Evolutionary conservation across 768 basidiomycete genomes (phyloP).

Genomic region (Panellus pusillus): DNA sequence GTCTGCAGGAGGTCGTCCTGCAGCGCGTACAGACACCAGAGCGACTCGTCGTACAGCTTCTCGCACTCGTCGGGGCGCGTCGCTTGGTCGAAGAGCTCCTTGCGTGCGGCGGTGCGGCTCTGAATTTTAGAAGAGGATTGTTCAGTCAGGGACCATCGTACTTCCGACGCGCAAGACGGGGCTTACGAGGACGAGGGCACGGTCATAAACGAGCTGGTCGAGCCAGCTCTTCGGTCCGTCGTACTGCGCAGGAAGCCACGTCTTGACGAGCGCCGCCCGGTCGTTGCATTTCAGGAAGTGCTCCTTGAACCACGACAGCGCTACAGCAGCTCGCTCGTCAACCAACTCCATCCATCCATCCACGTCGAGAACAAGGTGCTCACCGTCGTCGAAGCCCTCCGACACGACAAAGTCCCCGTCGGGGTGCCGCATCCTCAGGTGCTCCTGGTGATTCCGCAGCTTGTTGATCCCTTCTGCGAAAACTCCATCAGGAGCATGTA

Average conservation of each 20-base stretch:
- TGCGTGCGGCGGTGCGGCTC: slow-evolving; percentile 91
- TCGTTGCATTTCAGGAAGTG: slow-evolving; percentile 95
- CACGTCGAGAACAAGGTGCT: slow-evolving; percentile 4
- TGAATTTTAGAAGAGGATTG: slow-evolving; percentile 34
- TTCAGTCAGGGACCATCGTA: neutral
- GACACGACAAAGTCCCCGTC: slow-evolving; percentile 75
- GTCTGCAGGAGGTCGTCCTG: slow-evolving; percentile 85
- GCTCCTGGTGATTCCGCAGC: slow-evolving; percentile 75
- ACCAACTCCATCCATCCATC: too few species aligned
- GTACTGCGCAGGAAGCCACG: slow-evolving; percentile 82
- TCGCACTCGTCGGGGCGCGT: slow-evolving; percentile 81
- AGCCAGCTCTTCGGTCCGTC: slow-evolving; percentile 81
- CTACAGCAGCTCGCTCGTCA: slow-evolving; percentile 41
- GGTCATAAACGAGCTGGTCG: slow-evolving; percentile 91
- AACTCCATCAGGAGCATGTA: slow-evolving; percentile 93
- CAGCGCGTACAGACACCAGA: slow-evolving; percentile 92
- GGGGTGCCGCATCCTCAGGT: slow-evolving; percentile 77
- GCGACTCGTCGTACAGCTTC: slow-evolving; percentile 89
- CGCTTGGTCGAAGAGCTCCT: slow-evolving; percentile 83
- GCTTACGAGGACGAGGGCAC: slow-evolving; percentile 81
- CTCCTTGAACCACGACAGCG: slow-evolving; percentile 86
- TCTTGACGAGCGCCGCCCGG: slow-evolving; percentile 84
- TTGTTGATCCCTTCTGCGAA: slow-evolving; percentile 87
- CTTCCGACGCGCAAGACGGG: neutral
- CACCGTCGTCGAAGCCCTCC: slow-evolving; percentile 81